Evolutionary conservation across 2,329 filamentous ascomycete genomes (phyloP).

Genomic region (Fusarium duplospermum): DNA sequence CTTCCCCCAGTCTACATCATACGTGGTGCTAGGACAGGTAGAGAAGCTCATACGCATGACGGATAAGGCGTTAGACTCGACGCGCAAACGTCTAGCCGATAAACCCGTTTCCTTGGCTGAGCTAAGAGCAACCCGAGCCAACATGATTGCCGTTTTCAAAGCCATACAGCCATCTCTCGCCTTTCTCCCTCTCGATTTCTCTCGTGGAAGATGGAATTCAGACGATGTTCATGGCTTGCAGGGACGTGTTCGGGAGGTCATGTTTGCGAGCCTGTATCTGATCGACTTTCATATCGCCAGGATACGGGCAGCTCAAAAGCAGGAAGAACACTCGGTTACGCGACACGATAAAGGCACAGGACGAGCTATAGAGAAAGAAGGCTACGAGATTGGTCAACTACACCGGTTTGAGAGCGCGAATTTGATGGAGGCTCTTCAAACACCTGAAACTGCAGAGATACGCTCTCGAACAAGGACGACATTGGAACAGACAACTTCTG

Average conservation of each 20-base stretch:
- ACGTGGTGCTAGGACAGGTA: slow-evolving; percentile 52
- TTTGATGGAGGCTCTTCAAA: slow-evolving; percentile 52
- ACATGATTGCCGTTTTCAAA: slow-evolving; percentile 52
- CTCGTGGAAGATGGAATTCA: slow-evolving; percentile 57
- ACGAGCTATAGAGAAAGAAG: slow-evolving; percentile 5
- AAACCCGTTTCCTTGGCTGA: slow-evolving; percentile 42
- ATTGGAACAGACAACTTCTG: slow-evolving; percentile 46
- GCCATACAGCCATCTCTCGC: slow-evolving; percentile 52
- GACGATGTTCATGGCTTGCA: slow-evolving; percentile 55
- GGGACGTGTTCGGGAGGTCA: slow-evolving; percentile 50
- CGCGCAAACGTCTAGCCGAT: slow-evolving; percentile 35
- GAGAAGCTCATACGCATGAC: slow-evolving; percentile 48
- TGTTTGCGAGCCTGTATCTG: slow-evolving; percentile 50
- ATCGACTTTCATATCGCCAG: slow-evolving; percentile 57
- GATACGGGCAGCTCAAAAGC: slow-evolving; percentile 35
- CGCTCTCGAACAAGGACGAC: slow-evolving; percentile 48
- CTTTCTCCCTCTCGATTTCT: slow-evolving; percentile 61
- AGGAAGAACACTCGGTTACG: slow-evolving; percentile 13
- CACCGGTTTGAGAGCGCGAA: slow-evolving; percentile 49
- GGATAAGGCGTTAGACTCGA: slow-evolving; percentile 48
- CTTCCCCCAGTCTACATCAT: slow-evolving; percentile 62
- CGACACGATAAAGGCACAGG: not conserved
- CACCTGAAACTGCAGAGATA: slow-evolving; percentile 50
- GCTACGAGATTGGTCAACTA: slow-evolving; percentile 31
- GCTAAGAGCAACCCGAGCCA: slow-evolving; percentile 42